These are phyloP conservation scores for Globomyces pollinis-pini DNA, from an alignment of 192 early-diverging fungal genomes.

Conservation along the genomic window DNA sequence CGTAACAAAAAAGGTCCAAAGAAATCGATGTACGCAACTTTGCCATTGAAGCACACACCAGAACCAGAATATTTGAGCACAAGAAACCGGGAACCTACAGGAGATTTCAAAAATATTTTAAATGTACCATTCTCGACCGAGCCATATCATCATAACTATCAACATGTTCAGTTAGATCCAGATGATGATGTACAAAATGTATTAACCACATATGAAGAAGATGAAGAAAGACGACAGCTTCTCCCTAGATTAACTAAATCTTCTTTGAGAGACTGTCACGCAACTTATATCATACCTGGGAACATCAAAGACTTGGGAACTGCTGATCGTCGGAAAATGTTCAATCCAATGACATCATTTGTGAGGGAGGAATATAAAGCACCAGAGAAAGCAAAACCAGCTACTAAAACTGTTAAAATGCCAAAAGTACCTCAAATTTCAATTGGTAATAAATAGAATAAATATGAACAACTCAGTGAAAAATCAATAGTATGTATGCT, in stretches of 20 bases:
- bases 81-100: not conserved
- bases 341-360: constrained; percentile 1
- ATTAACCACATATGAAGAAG: not conserved
- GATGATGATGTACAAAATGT: not conserved
- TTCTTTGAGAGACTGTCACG: not conserved
- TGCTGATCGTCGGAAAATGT: not conserved
- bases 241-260: not conserved
- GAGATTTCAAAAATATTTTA: not conserved
- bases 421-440: not conserved
- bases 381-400: not conserved
- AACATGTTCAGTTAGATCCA: not conserved
- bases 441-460: not conserved
- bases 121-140: not conserved
- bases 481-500: no score
- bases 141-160: not conserved
- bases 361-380: no score
- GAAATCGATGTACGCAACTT: not conserved
- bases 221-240: not conserved
- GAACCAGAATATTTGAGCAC: not conserved
- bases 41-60: not conserved
- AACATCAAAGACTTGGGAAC: not conserved
- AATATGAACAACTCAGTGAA: no score
- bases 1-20: not conserved
- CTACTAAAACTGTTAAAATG: not conserved
- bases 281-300: not conserved